Conservation (phyloP, 176 grass and related monocot species). For the Lolium rigidum region DNA sequence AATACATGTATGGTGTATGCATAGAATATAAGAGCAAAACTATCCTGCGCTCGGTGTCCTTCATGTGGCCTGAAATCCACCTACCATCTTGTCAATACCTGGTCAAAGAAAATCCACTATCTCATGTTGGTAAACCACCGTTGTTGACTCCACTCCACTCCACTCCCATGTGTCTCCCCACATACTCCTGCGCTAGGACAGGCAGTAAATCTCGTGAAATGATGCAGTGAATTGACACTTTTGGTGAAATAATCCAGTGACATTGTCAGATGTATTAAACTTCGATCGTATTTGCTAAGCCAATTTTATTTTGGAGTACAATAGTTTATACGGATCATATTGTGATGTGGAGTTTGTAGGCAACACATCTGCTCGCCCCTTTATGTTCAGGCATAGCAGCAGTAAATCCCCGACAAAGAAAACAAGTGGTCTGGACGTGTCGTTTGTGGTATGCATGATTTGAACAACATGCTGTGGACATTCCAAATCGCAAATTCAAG, state of each 20-base stretch:
- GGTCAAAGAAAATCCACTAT: slow-evolving; percentile 12
- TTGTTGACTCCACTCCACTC: neutral
- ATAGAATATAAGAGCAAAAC: neutral
- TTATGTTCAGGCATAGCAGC: neutral
- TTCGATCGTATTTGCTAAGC: neutral
- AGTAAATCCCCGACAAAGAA: neutral
- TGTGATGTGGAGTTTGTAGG: neutral
- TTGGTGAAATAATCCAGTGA: neutral
- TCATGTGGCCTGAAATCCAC: neutral
- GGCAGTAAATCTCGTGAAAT: neutral
- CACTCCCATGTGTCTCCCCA: neutral
- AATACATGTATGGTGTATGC: neutral
- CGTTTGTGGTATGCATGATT: neutral
- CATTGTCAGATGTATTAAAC: neutral
- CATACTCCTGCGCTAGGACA: neutral
- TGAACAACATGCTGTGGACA: neutral
- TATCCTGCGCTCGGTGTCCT: neutral
- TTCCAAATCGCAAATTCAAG: neutral
- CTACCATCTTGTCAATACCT: neutral
- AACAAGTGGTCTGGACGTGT: neutral
- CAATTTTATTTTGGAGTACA: neutral
- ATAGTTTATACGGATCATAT: neutral
- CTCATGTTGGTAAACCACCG: neutral
- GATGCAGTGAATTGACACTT: neutral
- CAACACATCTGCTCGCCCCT: neutral